A percentile compares a stretch with the other conserved stretches of the same genome.
Conservation (phyloP, 2,329 filamentous ascomycete species). For the Fonsecaea erecta region DNA sequence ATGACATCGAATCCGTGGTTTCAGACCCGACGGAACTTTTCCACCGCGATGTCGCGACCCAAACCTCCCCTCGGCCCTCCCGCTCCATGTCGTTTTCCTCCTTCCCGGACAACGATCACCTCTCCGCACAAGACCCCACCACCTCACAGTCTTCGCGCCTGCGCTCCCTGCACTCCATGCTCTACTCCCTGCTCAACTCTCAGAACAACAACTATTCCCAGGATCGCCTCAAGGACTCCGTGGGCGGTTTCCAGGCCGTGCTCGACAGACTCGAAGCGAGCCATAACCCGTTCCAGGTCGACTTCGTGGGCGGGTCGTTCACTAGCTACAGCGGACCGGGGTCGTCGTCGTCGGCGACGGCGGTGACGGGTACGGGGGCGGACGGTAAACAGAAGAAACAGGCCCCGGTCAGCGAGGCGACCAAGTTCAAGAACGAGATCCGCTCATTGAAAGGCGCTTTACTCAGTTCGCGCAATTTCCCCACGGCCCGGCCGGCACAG, state of each 20-base stretch:
- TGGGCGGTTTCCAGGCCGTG: conserved; percentile 31
- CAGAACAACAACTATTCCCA: conserved; percentile 51
- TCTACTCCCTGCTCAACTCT: conserved; percentile 55
- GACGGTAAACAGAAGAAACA: conserved; percentile 19
- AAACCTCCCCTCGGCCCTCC: conserved; percentile 58
- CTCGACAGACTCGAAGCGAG: conserved; percentile 32
- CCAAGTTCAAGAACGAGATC: conserved; percentile 64
- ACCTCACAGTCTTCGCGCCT: conserved; percentile 42
- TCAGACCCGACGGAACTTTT: conserved; percentile 68
- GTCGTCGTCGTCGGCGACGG: conserved; percentile 8
- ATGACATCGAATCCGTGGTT: conserved; percentile 55
- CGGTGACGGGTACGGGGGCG: conserved; percentile 43
- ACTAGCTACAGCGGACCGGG: conserved; percentile 40
- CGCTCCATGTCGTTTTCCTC: conserved; percentile 43
- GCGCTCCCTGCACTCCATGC: conserved; percentile 53
- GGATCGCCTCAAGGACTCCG: conserved; percentile 29
- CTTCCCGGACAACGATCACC: conserved; percentile 17
- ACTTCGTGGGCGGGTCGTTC: conserved; percentile 21
- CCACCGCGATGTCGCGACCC: conserved; percentile 66
- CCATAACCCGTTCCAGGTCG: conserved; percentile 39
- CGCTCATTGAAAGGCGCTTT: conserved; percentile 67
- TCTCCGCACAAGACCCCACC: conserved; percentile 24
- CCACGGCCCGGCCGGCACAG: conserved; percentile 37
- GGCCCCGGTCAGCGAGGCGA: conserved; percentile 58
- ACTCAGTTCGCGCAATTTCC: conserved; percentile 66